Conservation (phyloP, 2,329 filamentous ascomycete genomes). For the Dothistroma pini region DNA sequence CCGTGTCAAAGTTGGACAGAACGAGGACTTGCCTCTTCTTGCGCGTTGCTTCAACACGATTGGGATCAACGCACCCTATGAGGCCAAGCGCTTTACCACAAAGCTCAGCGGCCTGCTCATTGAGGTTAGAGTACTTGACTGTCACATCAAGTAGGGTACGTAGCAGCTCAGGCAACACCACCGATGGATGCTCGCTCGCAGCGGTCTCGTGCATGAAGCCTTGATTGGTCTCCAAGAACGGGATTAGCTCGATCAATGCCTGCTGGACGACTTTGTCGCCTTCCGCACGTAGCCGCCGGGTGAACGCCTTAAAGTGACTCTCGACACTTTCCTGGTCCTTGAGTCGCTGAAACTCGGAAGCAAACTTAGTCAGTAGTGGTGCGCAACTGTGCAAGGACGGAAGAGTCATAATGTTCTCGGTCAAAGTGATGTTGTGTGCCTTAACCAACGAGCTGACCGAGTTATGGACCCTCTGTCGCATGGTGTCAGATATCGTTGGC, state of each 20-base stretch:
- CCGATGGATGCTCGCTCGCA: conserved; percentile 77
- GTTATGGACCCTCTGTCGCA: conserved; percentile 57
- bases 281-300: conserved; percentile 72
- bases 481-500: conserved; percentile 59
- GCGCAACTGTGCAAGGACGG: conserved; percentile 70
- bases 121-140: conserved; percentile 69
- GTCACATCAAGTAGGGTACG: conserved; percentile 81
- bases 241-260: conserved; percentile 71
- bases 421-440: conserved; percentile 59
- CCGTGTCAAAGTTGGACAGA: conserved; percentile 76
- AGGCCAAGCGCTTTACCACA: conserved; percentile 81
- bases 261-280: conserved; percentile 81
- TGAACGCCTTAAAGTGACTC: conserved; percentile 67
- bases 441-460: conserved; percentile 64
- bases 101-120: conserved; percentile 64
- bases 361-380: conserved; percentile 63
- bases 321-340: conserved; percentile 63
- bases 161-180: conserved; percentile 66
- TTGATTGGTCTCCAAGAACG: conserved; percentile 70
- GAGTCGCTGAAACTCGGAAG: conserved; percentile 61
- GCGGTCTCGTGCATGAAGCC: conserved; percentile 74
- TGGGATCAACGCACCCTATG: conserved; percentile 88
- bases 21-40: conserved; percentile 82
- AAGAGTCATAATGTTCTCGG: conserved; percentile 67
- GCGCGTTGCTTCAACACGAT: conserved; percentile 74